Evolutionary conservation across 805 yeast species (phyloP), one percentile per base, ranked within the genome.

Genomic region (baker's yeast (Saccharomyces cerevisiae)): DNA sequence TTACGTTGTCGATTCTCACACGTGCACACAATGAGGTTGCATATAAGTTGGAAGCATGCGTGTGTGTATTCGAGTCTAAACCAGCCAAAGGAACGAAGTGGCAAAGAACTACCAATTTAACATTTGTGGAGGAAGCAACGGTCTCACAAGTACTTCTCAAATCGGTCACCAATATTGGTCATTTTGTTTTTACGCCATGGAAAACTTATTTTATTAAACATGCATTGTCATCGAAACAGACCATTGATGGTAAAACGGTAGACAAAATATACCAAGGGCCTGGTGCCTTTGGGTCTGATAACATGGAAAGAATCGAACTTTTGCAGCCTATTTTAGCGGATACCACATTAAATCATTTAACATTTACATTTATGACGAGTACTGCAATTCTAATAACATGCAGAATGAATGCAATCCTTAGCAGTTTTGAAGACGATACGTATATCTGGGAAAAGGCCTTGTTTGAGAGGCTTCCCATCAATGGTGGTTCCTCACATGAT

Each of bases 101-200:
- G 43, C 10, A 36, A 36, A 36, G 43, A 17, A 36, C 43, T 8
- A 17, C 11, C 11, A 36, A 36, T 4, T 17, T 46, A 10, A 22
- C 48, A 14, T 27, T 27, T 46, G 22, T 14, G 22, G 43, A 36
- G 9, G 11, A 36, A 17, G 43, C 43, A 21, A 9, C 2, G 24
- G 43, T 17, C 11, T 17, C 43, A 36, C 43, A 36, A 17, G 8
- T 36, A 36, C 43, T 36, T 36, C 17, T 36, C 11, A 36, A 36
- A 21, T 36, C 32, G 4, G 31, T 47, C 14, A n/a, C 29, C 6
- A 28, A 47, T 27, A 14, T 27, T 26, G 50, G 50, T 9, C 22
- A 31, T 31, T 47, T 47, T 27, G 24, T 47, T 3, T 47, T 47
- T 47, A 47, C 50, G 30, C 50, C 50, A 9, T 47, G n/a, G 31